phyloP scores from a whole-genome alignment of 2,329 filamentous ascomycete genomes.

The Zasmidium cellare region DNA sequence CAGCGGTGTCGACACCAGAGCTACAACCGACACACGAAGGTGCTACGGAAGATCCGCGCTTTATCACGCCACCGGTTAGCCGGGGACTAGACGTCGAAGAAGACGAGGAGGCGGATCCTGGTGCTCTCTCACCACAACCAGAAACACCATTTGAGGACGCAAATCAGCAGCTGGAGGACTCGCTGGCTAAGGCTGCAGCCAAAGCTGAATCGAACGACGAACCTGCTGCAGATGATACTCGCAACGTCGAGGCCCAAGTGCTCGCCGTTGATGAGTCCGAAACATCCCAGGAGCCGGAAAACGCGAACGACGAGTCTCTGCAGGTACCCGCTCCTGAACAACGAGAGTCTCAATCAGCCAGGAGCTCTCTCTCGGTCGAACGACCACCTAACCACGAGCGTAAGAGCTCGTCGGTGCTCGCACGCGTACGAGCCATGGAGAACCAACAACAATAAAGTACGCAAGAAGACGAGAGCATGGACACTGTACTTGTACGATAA shows the following conservation, averaged over 20 bases:
- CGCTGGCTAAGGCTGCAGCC: constrained; percentile 5
- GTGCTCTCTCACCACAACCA: constrained; percentile 1
- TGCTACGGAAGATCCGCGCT: constrained; percentile 3
- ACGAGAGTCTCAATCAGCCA: constrained; percentile 4
- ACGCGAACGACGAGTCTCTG: constrained; percentile 6
- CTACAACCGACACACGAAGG: constrained; percentile 7
- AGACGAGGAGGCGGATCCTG: constrained; percentile 5
- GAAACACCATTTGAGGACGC: constrained; percentile 24
- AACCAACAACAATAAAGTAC: neutral
- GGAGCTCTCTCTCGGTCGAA: constrained; percentile 13
- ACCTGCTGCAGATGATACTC: neutral
- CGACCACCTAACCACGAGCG: constrained; percentile 13
- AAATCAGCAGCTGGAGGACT: constrained; percentile 14
- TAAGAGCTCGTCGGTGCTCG: constrained; percentile 23
- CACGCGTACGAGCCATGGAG: constrained; percentile 26
- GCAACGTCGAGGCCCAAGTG: neutral
- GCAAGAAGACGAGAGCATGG: too few species aligned
- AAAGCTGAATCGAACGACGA: neutral
- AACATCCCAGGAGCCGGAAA: neutral
- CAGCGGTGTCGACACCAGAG: constrained; percentile 6
- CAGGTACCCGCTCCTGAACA: constrained; percentile 2
- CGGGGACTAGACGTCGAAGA: neutral
- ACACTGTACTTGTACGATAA: constrained; percentile 2
- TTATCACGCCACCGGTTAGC: constrained; percentile 8
- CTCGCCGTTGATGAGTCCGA: neutral